Evolutionary conservation across 352 stramenopile species (phyloP), one percentile per base, ranked within the genome.

Genomic region (Globisporangium nunn): DNA sequence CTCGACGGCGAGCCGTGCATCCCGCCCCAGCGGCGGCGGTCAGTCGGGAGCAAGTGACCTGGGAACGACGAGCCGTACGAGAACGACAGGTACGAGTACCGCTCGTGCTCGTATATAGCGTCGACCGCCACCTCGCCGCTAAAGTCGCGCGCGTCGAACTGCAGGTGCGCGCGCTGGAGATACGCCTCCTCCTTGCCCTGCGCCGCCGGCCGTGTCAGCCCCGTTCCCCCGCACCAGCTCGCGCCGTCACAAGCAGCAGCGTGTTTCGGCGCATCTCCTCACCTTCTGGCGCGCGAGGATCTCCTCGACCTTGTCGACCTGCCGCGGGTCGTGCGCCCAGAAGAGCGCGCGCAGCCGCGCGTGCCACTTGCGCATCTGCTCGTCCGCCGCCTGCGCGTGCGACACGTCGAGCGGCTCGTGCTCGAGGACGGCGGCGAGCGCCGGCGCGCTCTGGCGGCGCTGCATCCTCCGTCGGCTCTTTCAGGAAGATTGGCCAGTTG

Each of bases 51-150:
- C 49, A 92, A 66, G 51, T 92, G 82, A 0, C 82, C 77, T 15
- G 81, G 81, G 40, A 77, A 87, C 14, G 75, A 80, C 8, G 75
- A 81, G 2, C 81, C 79, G 71, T 75, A 90, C 31, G 78, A 87
- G 52, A 88, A 88, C 35, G 73, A 85, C 40, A 90, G 54, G 33
- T 87, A 90, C 50, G 81, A 89, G 63, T 90, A 92, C n/a, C 81
- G 72, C 56, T 90, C 71, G 54, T 92, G 78, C 59, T 92, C 81
- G 63, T 90, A 92, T 29, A 88, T 62, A 41, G 88, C 81, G 61
- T 92, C 81, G 6, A 89, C 64, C 2, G 77, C 78, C 35, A 71
- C 62, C 58, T 91, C 77, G 7, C 77, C 78, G 45, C 72, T 70
- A 48, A 90, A 85, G 58, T 92, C 81, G 12, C 81, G 79, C 46